Base-by-base conservation (phyloP, 768 basidiomycete species). In the Amanita exitialis region DNA sequence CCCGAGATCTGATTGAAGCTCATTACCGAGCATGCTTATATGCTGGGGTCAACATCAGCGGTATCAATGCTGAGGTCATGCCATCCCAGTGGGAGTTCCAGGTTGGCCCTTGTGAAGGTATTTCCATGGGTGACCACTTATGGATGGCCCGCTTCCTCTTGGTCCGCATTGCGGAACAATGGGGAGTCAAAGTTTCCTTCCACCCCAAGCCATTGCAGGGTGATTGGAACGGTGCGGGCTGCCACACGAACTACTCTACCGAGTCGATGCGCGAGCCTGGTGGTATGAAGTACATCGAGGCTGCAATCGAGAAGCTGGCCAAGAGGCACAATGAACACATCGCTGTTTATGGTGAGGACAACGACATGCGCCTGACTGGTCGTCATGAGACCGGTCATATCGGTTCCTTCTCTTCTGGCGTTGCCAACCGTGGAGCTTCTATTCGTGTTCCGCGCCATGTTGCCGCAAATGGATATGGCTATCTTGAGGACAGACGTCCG, bases 81-180 rank as follows among this genome's bases (percentile, higher is more conserved):
- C 95, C 96, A 13, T 84, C 94, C 51, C 96, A 99, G 69, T 99
- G 96, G 96, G 96, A 99, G 74, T 99, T 95, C 87, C 96, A 99
- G 70, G 92, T 99, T 59, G 95, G 96, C 48, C 96, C 96, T 27
- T 98, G 95, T 62, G 87, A 90, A 66, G 96, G 96, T 49, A 97
- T 98, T 67, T 76, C 86, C 53, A 95, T 98, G 92, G 96, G 96
- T 59, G 96, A 99, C 69, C 95, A 99, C 71, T 84, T 99, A 60
- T 96, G 93, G 92, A 92, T 98, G 82, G 91, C 96, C 34, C 90
- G 96, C 59, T 99, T 86, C 77, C 86, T 99, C 59, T 84, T 98
- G 61, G 68, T 91, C 64, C 89, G 96, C 59, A 85, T 96, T 59
- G 93, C 95, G 58, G 96, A 98, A 71, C 93, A 97, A 71, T 96